Base-by-base conservation (phyloP, 2,329 filamentous ascomycete species). In the Sarocladium brachiariae region DNA sequence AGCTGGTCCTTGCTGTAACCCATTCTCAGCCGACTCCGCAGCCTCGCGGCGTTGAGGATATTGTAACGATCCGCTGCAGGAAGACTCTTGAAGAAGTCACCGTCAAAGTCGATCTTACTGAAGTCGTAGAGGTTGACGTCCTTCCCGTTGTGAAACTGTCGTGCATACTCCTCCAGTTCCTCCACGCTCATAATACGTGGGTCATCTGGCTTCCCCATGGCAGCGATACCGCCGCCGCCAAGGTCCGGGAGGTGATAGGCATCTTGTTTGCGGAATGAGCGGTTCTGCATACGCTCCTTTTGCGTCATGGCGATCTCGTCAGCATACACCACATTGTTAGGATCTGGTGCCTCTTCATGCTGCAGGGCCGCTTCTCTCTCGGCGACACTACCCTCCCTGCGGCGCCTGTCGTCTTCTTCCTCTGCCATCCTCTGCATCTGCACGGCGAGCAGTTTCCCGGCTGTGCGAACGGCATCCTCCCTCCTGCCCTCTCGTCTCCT, bases 71-170 rank as follows among this genome's bases (percentile, higher is more conserved):
- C 93, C 2, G 86, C 85, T 1, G 90, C 77, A 0, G 95, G 93
- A 52, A 99, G 69, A 63, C 89, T 96, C 64, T 87, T 81, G 70
- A 99, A 99, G 68, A 99, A 99, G 11, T 92, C 83, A 57, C 91
- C 89, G 57, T 97, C 87, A 61, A 97, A 99, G 63, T 99, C 93
- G 59, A 99, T 99, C 69, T 97, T 97, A 63, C 88, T 95, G 63
- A 99, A 99, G 68, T 97, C 92, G 67, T 97, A 97, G 4, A 91
- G 69, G 56, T 85, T 84, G 59, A 97, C 86, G 64, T 97, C 92
- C 67, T 97, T 90, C 50, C 93, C 93, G 54, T 82, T 83, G 60
- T 96, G 82, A 61, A 97, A 97, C 56, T 97, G 91, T 49, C 85
- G 77, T 2, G 95, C 92, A 64, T 99, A 99, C 57, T 92, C 86